Evolutionary conservation across 192 early-diverging fungal species (phyloP).

Genomic region (Coemansia sp.): DNA sequence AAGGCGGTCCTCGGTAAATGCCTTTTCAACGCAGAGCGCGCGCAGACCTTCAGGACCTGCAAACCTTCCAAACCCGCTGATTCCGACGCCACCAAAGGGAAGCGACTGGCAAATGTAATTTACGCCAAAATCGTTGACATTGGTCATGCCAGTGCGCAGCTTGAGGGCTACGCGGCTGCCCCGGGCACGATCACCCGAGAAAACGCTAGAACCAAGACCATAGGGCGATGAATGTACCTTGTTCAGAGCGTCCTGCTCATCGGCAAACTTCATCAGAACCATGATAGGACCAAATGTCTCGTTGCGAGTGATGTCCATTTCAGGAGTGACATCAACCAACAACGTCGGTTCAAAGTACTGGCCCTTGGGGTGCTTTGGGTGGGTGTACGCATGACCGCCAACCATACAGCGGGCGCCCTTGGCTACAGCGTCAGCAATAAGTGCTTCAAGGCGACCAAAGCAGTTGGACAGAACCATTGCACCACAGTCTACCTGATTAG

Average conservation of each 20-base stretch:
- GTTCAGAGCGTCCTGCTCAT: constrained; percentile 64
- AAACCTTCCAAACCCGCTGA: constrained; percentile 73
- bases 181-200: constrained; percentile 63
- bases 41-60: constrained; percentile 74
- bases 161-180: constrained; percentile 60
- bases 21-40: constrained; percentile 64
- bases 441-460: constrained; percentile 57
- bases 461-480: constrained; percentile 74
- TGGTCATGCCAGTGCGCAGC: constrained; percentile 74
- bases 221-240: constrained; percentile 69
- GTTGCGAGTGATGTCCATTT: constrained; percentile 72
- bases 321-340: constrained; percentile 70
- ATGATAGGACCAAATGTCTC: constrained; percentile 83
- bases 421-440: constrained; percentile 74
- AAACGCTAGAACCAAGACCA: constrained; percentile 78
- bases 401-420: constrained; percentile 69
- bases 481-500: constrained; percentile 68
- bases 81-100: constrained; percentile 81
- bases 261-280: constrained; percentile 70
- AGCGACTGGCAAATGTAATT: constrained; percentile 80
- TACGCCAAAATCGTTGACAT: constrained; percentile 85
- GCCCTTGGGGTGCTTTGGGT: constrained; percentile 70
- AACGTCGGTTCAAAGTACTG: constrained; percentile 82
- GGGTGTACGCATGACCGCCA: constrained; percentile 66
- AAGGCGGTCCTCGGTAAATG: constrained; percentile 71